Evolutionary conservation across 2,329 filamentous ascomycete species (phyloP).

Genomic region (Blumeria graminis): DNA sequence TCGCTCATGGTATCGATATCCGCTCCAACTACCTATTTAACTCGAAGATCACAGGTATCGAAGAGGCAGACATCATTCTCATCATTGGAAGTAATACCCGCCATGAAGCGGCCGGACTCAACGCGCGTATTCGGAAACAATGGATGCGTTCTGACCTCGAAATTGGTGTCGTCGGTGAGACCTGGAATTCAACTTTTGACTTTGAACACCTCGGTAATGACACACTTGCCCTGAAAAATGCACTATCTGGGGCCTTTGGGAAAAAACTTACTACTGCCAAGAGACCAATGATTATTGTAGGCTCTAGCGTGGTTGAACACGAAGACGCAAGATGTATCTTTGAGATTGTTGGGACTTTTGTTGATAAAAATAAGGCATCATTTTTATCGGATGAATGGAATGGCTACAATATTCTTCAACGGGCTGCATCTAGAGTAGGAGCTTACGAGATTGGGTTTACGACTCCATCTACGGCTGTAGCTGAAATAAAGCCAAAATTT

Average conservation of each 20-base stretch:
- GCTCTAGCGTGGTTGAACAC: constrained; percentile 79
- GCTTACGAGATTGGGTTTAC: constrained; percentile 94
- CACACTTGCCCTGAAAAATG: constrained; percentile 57
- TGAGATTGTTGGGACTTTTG: constrained; percentile 70
- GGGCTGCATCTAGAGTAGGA: constrained; percentile 72
- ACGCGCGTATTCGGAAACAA: constrained; percentile 92
- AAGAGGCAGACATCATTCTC: constrained; percentile 79
- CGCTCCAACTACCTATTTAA: constrained; percentile 94
- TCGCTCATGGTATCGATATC: constrained; percentile 82
- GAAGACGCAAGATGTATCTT: constrained; percentile 79
- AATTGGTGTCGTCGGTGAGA: constrained; percentile 72
- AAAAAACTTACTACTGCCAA: constrained; percentile 76
- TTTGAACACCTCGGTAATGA: constrained; percentile 75
- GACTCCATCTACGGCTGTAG: constrained; percentile 57
- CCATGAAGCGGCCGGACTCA: constrained; percentile 83
- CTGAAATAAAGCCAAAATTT: constrained; percentile 75
- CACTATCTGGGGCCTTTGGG: constrained; percentile 67
- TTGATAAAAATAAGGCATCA: constrained; percentile 76
- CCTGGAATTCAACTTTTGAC: constrained; percentile 85
- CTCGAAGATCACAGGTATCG: constrained; percentile 78
- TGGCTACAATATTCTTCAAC: constrained; percentile 90
- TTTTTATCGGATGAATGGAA: constrained; percentile 86
- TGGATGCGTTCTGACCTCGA: constrained; percentile 91
- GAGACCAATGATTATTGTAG: constrained; percentile 89
- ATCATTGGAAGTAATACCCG: constrained; percentile 88